Evolutionary conservation across 139 green algal genomes (phyloP).

Genomic region (Tetradesmus obliquus): DNA sequence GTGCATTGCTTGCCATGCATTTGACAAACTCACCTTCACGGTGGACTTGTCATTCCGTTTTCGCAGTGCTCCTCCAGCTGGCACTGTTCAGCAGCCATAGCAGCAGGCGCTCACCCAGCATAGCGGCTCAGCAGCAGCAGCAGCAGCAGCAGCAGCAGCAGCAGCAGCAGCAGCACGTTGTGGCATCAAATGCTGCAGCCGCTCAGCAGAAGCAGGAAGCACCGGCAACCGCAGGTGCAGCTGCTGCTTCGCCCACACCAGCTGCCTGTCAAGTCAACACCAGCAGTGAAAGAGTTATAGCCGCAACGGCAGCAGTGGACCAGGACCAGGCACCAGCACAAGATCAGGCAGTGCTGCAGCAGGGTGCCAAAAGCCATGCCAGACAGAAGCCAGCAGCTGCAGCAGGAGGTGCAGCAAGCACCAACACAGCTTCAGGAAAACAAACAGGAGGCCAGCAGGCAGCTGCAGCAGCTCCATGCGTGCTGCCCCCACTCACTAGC

Average conservation of each 20-base stretch:
- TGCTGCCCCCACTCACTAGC: background rate
- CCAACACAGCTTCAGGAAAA: background rate
- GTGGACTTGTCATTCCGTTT: no score
- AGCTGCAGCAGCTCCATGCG: background rate
- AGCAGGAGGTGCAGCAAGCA: background rate
- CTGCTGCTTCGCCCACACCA: background rate
- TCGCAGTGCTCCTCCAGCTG: conserved; percentile 1
- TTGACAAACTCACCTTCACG: no score
- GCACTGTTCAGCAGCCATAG: background rate
- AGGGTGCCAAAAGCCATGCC: background rate
- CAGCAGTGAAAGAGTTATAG: background rate
- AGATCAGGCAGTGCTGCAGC: background rate
- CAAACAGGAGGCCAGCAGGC: background rate
- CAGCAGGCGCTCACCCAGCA: background rate
- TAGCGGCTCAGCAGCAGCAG: background rate
- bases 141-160: background rate
- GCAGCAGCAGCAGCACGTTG: background rate
- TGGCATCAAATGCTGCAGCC: background rate
- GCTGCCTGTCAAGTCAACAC: background rate
- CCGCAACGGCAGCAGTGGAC: background rate
- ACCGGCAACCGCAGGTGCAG: background rate
- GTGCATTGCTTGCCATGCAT: no score
- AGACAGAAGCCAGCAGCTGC: background rate
- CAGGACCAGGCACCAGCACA: background rate
- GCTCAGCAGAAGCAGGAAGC: background rate